A percentile compares a stretch with the other conserved stretches of the same genome.
Conservation (phyloP, 1,284 basidiomycete genomes). For the Ganoderma meredithae region DNA sequence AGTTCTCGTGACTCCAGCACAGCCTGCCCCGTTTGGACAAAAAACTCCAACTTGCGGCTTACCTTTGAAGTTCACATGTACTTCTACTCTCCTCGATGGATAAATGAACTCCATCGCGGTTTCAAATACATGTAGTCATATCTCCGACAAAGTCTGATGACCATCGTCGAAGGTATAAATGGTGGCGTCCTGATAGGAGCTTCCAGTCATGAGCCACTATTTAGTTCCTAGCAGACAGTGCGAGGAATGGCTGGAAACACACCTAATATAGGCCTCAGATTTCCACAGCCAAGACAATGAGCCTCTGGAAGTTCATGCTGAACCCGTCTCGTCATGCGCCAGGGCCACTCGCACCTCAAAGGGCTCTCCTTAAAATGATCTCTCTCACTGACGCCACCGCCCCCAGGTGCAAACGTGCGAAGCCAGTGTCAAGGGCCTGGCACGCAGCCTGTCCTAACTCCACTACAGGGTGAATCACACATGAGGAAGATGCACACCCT, state of each 20-base stretch:
- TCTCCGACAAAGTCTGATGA: not conserved
- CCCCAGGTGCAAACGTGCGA: no score
- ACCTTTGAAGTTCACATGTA: not conserved
- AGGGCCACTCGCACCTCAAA: no score
- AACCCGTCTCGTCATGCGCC: no score
- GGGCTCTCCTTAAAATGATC: no score
- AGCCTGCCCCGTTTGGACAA: not conserved
- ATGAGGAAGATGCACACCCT: no score
- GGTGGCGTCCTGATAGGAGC: constrained; percentile 46
- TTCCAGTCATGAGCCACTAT: not conserved
- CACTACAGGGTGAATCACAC: no score
- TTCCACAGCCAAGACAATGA: no score
- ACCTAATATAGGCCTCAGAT: no score
- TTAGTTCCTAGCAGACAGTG: not conserved
- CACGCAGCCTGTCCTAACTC: no score
- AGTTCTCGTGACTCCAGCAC: not conserved
- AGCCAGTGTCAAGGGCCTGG: no score
- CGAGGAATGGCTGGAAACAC: not conserved
- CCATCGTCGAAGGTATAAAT: not conserved
- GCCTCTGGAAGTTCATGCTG: no score
- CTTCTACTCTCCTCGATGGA: not conserved
- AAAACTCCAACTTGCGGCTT: not conserved
- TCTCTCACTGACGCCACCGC: no score
- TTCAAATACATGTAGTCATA: not conserved
- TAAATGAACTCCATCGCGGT: not conserved